A percentile compares a stretch with the other conserved stretches of the same genome.
Conservation (phyloP, 2,329 filamentous ascomycete genomes). For the Trichoderma oligosporum region DNA sequence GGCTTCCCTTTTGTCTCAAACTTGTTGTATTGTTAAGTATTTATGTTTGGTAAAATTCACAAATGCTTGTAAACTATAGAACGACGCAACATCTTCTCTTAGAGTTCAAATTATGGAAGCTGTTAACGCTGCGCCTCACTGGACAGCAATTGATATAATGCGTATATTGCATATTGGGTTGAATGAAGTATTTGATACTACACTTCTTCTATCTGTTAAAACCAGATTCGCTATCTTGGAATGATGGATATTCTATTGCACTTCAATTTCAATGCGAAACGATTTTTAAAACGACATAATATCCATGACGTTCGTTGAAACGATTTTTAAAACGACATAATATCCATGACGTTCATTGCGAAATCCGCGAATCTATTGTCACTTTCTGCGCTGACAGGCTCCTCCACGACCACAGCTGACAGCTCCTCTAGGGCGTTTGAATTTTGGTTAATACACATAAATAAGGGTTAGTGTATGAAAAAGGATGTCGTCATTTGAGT, state of each 20-base stretch:
- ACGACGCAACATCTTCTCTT: background rate
- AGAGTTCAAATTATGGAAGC: background rate
- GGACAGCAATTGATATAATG: background rate
- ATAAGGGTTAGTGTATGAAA: too few species aligned
- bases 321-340: background rate
- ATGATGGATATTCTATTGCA: background rate
- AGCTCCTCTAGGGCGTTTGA: too few species aligned
- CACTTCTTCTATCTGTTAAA: background rate
- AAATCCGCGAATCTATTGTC: slow-evolving; percentile 5
- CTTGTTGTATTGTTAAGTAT: background rate
- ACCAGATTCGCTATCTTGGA: background rate
- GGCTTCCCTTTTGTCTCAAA: background rate
- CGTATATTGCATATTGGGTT: background rate
- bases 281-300: background rate
- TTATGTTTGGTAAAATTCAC: background rate
- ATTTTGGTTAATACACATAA: too few species aligned
- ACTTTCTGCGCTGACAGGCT: background rate
- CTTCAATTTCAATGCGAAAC: background rate
- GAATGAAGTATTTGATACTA: background rate
- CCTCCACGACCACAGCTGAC: background rate
- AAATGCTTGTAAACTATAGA: background rate
- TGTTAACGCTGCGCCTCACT: background rate
- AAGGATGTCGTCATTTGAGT: too few species aligned
- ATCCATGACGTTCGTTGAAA: background rate
- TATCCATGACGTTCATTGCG: background rate